Percentiles rank a stretch among this genome's conserved stretches.
phyloP scores from a whole-genome alignment of 495 filamentous ascomycete genomes.

The Letharia lupina region DNA sequence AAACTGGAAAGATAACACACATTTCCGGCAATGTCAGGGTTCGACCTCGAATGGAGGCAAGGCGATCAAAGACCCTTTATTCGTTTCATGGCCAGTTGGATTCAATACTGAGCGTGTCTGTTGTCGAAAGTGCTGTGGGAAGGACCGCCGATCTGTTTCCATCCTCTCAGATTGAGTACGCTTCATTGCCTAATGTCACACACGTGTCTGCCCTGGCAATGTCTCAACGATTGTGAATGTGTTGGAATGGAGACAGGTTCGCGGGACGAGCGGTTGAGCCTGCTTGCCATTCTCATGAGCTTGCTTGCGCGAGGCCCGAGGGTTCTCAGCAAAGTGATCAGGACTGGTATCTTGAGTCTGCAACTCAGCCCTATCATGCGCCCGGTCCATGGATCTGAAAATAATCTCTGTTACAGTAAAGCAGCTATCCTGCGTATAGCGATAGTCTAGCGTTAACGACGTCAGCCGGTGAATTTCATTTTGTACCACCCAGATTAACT shows the following conservation, averaged over 20 bases:
- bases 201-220: constrained; percentile 32
- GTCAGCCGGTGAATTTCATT: no score
- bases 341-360: constrained; percentile 15
- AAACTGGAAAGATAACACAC: constrained; percentile 21
- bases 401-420: no score
- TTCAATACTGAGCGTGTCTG: constrained; percentile 20
- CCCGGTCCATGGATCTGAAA: background rate
- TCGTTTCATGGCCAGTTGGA: constrained; percentile 39
- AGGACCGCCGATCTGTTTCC: constrained; percentile 26
- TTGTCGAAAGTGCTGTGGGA: constrained; percentile 25
- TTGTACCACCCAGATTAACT: no score
- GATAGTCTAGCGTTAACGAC: no score
- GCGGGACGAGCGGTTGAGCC: constrained; percentile 20
- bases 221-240: constrained; percentile 30
- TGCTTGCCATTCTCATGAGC: background rate
- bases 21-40: constrained; percentile 21
- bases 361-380: background rate
- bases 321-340: background rate
- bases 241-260: constrained; percentile 36
- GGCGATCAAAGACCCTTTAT: constrained; percentile 35
- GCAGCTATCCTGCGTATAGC: no score
- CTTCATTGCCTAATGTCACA: constrained; percentile 25
- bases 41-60: constrained; percentile 25
- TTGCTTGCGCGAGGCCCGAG: background rate
- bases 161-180: constrained; percentile 28